These are phyloP conservation scores for Apiospora koreana DNA, from an alignment of 2,329 filamentous ascomycete species.

Conservation along the genomic window DNA sequence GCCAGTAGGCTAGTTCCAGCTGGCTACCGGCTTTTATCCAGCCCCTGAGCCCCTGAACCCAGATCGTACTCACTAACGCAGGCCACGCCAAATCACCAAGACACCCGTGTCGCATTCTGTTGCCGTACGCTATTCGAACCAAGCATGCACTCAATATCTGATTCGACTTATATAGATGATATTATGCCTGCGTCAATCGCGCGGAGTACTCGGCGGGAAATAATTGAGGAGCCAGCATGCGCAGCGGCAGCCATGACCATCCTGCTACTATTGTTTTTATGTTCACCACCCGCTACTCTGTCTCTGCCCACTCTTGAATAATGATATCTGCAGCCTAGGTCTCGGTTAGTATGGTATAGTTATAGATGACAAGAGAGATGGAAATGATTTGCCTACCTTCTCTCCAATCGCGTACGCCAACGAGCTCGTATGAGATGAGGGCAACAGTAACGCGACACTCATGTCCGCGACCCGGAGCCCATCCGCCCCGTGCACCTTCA, in stretches of 20 bases:
- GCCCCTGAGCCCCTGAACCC: too few species aligned
- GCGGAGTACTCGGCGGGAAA: neutral
- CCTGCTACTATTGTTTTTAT: neutral
- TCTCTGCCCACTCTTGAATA: neutral
- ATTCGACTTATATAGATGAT: too few species aligned
- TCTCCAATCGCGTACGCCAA: conserved; percentile 7
- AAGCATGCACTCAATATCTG: too few species aligned
- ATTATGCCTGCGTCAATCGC: too few species aligned
- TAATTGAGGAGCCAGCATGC: too few species aligned
- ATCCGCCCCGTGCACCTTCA: neutral
- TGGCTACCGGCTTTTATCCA: too few species aligned
- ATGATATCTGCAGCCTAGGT: conserved; percentile 3
- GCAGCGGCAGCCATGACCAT: too few species aligned
- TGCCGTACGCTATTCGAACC: too few species aligned
- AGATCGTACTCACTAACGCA: too few species aligned
- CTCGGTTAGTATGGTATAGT: neutral
- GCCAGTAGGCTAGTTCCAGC: neutral
- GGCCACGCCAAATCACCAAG: too few species aligned
- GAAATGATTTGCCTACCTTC: neutral
- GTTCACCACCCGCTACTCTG: neutral
- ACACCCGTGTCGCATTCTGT: too few species aligned
- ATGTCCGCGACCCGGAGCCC: conserved; percentile 6
- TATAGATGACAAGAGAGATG: neutral
- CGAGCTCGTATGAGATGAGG: neutral
- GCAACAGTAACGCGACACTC: neutral